Evolutionary conservation across 148 eudicot species (phyloP).

Genomic region (Silene latifolia): DNA sequence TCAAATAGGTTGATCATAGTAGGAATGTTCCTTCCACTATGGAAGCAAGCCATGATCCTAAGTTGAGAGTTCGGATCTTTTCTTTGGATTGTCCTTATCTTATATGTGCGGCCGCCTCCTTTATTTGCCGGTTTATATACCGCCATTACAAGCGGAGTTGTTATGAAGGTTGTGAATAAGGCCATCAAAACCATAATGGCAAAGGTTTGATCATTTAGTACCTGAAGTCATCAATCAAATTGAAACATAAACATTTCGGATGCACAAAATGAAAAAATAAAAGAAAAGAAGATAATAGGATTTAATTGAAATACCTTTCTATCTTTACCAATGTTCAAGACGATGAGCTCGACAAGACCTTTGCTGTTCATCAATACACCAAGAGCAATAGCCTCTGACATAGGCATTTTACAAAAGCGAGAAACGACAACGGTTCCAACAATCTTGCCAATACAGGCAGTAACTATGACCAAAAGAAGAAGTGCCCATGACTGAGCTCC

Average conservation of each 20-base stretch:
- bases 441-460: slow-evolving; percentile 76
- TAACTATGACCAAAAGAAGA: slow-evolving; percentile 60
- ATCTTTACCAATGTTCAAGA: slow-evolving; percentile 77
- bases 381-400: slow-evolving; percentile 56
- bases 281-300: too few species aligned
- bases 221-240: slow-evolving; percentile 32
- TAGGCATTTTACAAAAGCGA: slow-evolving; percentile 49
- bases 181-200: slow-evolving; percentile 84
- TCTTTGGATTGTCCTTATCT: slow-evolving; percentile 50
- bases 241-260: not conserved
- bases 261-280: too few species aligned
- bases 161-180: slow-evolving; percentile 71
- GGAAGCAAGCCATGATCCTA: slow-evolving; percentile 66
- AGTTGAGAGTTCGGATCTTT: slow-evolving; percentile 44
- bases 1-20: slow-evolving; percentile 67
- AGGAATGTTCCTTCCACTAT: slow-evolving; percentile 50
- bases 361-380: slow-evolving; percentile 79
- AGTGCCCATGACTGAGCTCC: slow-evolving; percentile 87
- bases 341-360: slow-evolving; percentile 80
- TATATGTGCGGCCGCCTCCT: slow-evolving; percentile 33
- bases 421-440: slow-evolving; percentile 55
- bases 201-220: slow-evolving; percentile 77
- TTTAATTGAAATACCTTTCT: slow-evolving; percentile 45
- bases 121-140: slow-evolving; percentile 66
- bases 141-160: slow-evolving; percentile 65